Evolutionary conservation across 192 early-diverging fungal genomes (phyloP).

Genomic region (Radiomyces spectabilis): DNA sequence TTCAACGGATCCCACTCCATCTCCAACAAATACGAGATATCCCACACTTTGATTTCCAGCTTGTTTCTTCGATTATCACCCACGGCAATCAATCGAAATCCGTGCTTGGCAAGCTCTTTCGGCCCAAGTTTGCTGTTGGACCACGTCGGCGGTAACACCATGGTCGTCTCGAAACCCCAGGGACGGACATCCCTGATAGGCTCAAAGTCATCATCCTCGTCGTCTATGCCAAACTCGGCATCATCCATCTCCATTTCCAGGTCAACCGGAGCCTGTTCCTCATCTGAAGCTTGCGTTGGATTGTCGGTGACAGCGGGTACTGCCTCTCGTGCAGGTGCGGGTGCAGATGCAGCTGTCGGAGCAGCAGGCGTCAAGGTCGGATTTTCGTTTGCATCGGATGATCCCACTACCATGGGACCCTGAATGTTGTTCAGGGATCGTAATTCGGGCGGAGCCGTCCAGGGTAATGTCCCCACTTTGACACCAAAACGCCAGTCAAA

Average conservation of each 20-base stretch:
- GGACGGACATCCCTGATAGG: constrained; percentile 4
- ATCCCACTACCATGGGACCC: neutral
- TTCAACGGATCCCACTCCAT: constrained; percentile 5
- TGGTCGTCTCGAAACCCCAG: constrained; percentile 19
- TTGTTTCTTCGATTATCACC: constrained; percentile 14
- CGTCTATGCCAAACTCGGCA: constrained; percentile 11
- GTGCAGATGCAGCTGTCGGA: neutral
- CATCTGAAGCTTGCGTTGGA: neutral
- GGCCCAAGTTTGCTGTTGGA: neutral
- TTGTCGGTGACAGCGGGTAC: neutral
- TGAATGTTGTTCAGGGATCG: no score
- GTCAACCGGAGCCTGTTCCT: neutral
- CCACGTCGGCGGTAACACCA: constrained; percentile 6
- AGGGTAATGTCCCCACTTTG: constrained; percentile 16
- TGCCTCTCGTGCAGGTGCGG: neutral
- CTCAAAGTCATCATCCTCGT: constrained; percentile 15
- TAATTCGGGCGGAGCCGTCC: no score
- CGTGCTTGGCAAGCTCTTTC: constrained; percentile 4
- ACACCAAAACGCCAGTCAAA: constrained; percentile 29
- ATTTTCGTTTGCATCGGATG: neutral
- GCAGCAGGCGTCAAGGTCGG: neutral
- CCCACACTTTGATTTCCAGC: constrained; percentile 21
- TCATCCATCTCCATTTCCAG: no score
- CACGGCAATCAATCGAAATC: constrained; percentile 19
- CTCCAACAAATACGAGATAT: constrained; percentile 10